Evolutionary conservation across 768 basidiomycete genomes (phyloP).

Genomic region (Termitomyces sp.): DNA sequence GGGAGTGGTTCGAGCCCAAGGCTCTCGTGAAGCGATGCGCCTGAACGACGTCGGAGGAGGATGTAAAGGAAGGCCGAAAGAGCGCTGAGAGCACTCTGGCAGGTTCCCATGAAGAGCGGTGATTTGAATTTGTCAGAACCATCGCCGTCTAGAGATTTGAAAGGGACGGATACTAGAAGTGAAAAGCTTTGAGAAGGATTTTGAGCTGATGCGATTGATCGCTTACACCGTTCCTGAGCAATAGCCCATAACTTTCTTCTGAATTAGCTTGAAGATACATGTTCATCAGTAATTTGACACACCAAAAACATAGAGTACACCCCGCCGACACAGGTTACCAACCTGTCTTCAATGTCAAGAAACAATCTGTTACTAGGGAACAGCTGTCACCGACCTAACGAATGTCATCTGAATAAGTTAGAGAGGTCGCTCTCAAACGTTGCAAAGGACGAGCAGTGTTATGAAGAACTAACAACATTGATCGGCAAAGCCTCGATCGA

Average conservation of each 20-base stretch:
- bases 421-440: not conserved
- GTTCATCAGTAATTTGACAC: slow-evolving; percentile 22
- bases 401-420: slow-evolving; percentile 18
- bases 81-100: slow-evolving; percentile 76
- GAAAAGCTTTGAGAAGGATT: not conserved
- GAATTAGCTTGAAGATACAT: not conserved
- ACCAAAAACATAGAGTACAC: slow-evolving; percentile 94
- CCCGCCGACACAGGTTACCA: slow-evolving; percentile 74
- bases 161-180: slow-evolving; percentile 73
- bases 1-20: slow-evolving; percentile 54
- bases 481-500: slow-evolving; percentile 11
- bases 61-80: slow-evolving; percentile 78
- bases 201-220: not conserved
- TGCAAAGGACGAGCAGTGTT: not conserved
- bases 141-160: slow-evolving; percentile 60
- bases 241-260: slow-evolving; percentile 74
- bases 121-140: slow-evolving; percentile 76
- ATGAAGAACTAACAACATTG: not conserved
- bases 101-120: slow-evolving; percentile 78
- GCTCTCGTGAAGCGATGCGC: slow-evolving; percentile 46
- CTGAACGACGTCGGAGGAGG: slow-evolving; percentile 49
- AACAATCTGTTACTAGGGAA: not conserved
- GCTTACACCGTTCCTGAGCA: slow-evolving; percentile 88
- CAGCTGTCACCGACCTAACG: slow-evolving; percentile 14
- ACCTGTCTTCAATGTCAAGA: slow-evolving; percentile 32